phyloP scores from a whole-genome alignment of 1,139 yeast genomes.

The Zygoascus sp. region DNA sequence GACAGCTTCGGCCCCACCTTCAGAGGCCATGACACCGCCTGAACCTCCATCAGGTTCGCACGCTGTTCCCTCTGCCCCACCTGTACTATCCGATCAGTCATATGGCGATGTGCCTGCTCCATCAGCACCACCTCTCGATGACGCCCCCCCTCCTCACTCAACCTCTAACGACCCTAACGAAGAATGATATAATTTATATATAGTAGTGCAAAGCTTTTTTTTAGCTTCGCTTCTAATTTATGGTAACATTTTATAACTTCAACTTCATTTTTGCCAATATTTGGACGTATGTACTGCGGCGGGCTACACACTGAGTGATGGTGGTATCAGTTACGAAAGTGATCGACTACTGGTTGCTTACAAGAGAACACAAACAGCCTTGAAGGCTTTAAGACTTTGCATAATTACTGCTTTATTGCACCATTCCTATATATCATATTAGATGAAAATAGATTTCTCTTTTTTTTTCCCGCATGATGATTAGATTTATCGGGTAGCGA shows the following conservation, averaged over 20 bases:
- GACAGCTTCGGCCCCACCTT: not conserved
- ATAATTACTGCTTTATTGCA: not conserved
- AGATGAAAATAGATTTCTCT: constrained; percentile 1
- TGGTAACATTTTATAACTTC: too few species aligned
- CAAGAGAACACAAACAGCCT: too few species aligned
- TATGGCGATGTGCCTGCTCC: not conserved
- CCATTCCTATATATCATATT: constrained; percentile 10
- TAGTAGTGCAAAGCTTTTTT: not conserved
- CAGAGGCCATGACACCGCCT: constrained; percentile 2
- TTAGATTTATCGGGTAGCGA: constrained; percentile 86
- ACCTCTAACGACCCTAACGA: not conserved
- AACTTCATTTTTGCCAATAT: too few species aligned
- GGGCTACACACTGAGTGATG: too few species aligned
- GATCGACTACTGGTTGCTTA: too few species aligned
- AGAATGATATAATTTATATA: not conserved
- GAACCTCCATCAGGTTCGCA: constrained; percentile 5
- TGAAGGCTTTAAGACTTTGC: too few species aligned
- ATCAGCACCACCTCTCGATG: constrained; percentile 13
- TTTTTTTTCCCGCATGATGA: constrained; percentile 9
- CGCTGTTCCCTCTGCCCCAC: not conserved
- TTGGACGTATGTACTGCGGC: too few species aligned
- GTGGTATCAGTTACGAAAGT: too few species aligned
- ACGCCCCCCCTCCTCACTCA: constrained; percentile 1
- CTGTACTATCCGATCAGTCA: not conserved
- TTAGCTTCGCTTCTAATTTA: too few species aligned